Evolutionary conservation across 768 basidiomycete species (phyloP).

Genomic region (Cystobasidium tubakii): DNA sequence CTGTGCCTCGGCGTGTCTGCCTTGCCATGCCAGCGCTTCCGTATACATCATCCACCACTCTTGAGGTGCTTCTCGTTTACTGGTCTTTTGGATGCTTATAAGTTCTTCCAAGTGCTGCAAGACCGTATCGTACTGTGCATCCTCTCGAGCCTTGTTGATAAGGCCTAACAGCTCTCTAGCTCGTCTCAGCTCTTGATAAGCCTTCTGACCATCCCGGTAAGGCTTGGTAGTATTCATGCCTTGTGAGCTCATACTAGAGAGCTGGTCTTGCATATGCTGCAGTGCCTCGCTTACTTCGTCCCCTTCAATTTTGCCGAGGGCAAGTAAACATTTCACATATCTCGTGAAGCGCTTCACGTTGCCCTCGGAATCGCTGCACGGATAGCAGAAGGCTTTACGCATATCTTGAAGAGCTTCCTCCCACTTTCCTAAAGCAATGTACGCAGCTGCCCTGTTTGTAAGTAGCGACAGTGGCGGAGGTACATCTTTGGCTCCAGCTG

Average conservation of each 20-base stretch:
- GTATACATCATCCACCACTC: constrained; percentile 27
- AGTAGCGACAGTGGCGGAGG: constrained; percentile 22
- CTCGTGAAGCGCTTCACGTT: constrained; percentile 21
- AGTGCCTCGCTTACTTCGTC: constrained; percentile 11
- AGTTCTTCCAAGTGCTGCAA: constrained; percentile 12
- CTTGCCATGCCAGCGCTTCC: constrained; percentile 24
- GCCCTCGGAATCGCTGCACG: constrained; percentile 17
- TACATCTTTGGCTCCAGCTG: neutral
- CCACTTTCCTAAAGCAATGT: constrained; percentile 19
- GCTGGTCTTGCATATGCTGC: constrained; percentile 14
- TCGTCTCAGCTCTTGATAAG: neutral
- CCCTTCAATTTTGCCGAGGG: constrained; percentile 17
- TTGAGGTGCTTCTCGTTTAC: neutral
- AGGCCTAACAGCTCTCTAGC: neutral
- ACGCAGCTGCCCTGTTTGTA: constrained; percentile 26
- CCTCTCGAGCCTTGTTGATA: constrained; percentile 3
- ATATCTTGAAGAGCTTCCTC: constrained; percentile 22
- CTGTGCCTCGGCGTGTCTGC: constrained; percentile 1
- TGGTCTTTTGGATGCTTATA: neutral
- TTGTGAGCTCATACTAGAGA: neutral
- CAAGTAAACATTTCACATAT: constrained; percentile 12
- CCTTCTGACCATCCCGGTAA: neutral
- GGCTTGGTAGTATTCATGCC: neutral
- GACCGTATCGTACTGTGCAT: neutral
- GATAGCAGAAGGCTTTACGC: constrained; percentile 18